Evolutionary conservation across 2,329 filamentous ascomycete species (phyloP), one percentile per base, ranked within the genome.

Genomic region (Fusarium nurragi): DNA sequence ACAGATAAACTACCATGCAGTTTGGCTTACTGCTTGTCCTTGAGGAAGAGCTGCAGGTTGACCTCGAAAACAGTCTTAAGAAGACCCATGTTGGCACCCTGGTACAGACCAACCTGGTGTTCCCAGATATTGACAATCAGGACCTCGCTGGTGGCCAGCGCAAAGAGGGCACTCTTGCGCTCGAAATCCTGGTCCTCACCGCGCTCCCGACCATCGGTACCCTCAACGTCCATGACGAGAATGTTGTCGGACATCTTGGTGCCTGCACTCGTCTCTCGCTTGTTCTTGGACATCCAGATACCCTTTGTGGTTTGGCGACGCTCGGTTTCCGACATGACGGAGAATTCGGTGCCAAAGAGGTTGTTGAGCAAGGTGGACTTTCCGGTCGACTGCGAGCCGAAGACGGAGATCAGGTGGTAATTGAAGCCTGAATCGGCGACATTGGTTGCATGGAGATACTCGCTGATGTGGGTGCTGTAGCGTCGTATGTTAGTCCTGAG

Each of bases 211-310:
- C 95, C 95, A 77, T 99, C 95, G 12, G 95, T 98, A 69, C 95
- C 95, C 79, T 99, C 95, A 39, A 99, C 95, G 75, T 99, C 95
- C 95, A 99, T 99, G 71, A 99, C 95, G 64, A 99, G 83, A 72
- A 99, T 97, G 78, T 99, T 99, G 73, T 97, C 93, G 52, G 94
- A 94, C 93, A 98, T 97, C 66, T 82, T 83, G 67, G 76, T 76
- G 47, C 80, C 79, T 45, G 77, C 79, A 54, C 79, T 82, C 55
- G 81, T 77, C 66, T 81, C 78, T 69, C 84, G 84, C 82, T 97
- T 97, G 80, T 98, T 98, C 83, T 97, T 97, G 67, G 94, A 97
- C 90, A 99, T 90, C 95, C 95, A 99, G 76, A 99, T 99, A 75
- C 95, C 95, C 83, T 98, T 99, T 40, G 95, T 99, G 0, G 95